phyloP scores from a whole-genome alignment of 2,329 filamentous ascomycete genomes.

The Xylaria sp. region DNA sequence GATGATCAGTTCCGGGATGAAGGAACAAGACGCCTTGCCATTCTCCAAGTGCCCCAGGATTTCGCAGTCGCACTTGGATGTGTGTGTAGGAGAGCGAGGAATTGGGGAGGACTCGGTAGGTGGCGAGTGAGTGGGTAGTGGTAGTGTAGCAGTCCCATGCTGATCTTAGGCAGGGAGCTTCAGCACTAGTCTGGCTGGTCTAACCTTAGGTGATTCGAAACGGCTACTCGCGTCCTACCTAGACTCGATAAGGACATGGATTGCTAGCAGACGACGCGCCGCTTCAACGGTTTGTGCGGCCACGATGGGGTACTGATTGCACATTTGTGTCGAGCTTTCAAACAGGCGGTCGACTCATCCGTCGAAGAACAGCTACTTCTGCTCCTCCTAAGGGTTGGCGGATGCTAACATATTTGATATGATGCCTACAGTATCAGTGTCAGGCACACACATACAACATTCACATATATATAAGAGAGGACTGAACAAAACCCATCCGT shows the following conservation, averaged over 20 bases:
- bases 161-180: slow-evolving; percentile 11
- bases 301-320: neutral
- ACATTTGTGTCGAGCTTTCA: neutral
- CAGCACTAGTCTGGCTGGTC: slow-evolving; percentile 3
- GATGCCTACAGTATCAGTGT: neutral
- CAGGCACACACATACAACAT: neutral
- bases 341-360: neutral
- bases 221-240: slow-evolving; percentile 19
- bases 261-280: neutral
- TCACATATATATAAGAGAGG: neutral
- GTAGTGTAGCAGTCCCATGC: slow-evolving; percentile 2
- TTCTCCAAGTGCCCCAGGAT: neutral
- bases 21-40: slow-evolving; percentile 12
- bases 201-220: slow-evolving; percentile 20
- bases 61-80: neutral
- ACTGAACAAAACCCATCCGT: neutral
- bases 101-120: neutral
- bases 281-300: slow-evolving; percentile 8
- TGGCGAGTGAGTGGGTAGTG: neutral
- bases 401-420: slow-evolving; percentile 4
- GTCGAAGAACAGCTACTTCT: neutral
- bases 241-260: neutral
- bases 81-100: neutral
- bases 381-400: slow-evolving; percentile 1
- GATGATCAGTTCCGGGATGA: slow-evolving; percentile 1